Percentiles rank a stretch among this genome's conserved stretches.
These are phyloP conservation scores for Colletotrichum karsti DNA, from an alignment of 2,329 filamentous ascomycete species.

Conservation along the genomic window DNA sequence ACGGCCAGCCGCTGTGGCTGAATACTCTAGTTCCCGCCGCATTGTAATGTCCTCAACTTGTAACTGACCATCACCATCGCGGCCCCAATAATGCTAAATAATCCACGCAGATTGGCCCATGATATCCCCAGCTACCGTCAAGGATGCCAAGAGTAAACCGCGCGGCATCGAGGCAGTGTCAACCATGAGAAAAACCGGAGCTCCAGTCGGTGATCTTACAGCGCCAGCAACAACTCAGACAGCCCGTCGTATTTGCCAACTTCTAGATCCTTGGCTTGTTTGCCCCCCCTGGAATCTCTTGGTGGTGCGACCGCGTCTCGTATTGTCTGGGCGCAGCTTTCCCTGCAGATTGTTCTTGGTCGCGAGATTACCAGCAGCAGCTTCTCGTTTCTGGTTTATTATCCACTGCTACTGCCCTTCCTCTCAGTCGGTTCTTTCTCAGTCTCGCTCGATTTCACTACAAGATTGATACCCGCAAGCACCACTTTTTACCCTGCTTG, in stretches of 20 bases:
- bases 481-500: constrained; percentile 1
- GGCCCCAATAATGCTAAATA: background rate
- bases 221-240: background rate
- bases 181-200: background rate
- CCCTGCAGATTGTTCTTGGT: background rate
- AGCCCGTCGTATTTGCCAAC: constrained; percentile 1
- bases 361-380: background rate
- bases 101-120: background rate
- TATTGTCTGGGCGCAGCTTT: constrained; percentile 5
- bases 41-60: constrained; percentile 1
- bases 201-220: background rate
- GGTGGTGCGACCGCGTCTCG: constrained; percentile 12
- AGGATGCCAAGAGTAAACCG: constrained; percentile 2
- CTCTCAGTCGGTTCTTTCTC: background rate
- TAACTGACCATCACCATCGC: background rate
- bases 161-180: constrained; percentile 14
- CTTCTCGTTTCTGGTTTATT: constrained; percentile 6
- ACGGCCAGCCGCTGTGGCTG: background rate
- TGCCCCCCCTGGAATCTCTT: background rate
- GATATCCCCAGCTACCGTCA: background rate
- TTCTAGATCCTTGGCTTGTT: constrained; percentile 1
- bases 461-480: constrained; percentile 11
- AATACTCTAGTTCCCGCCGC: background rate
- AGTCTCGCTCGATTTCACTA: background rate
- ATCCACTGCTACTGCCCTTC: background rate